Base-by-base conservation (phyloP, 441 rosid species). In the Arabidopsis lyrata region DNA sequence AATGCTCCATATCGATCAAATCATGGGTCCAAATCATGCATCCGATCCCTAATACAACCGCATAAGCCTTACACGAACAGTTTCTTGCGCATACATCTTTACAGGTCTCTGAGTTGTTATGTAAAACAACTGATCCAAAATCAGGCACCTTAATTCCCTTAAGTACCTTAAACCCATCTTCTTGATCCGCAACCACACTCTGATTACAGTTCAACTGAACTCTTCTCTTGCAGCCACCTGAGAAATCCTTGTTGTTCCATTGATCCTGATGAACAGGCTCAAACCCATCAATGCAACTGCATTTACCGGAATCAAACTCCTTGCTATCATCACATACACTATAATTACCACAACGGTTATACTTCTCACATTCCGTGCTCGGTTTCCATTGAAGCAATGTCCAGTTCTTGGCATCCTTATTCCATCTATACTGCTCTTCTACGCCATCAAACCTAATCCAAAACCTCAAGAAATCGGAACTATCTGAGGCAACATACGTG, bases 331-430 rank as follows among this genome's bases (percentile, higher is more conserved):
- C 77, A 59, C 99, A 94, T 10, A 84, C 48, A 5, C 91, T 92
- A 72, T 86, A 85, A 74, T 85, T 52, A 53, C 99, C 99, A 65
- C 99, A 95, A 41, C 60, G 76, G 35, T 90, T 89, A 62, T 94
- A 94, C 10, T 24, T 4, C 29, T 87, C 96, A 38, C 99, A 92
- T 13, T 80, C 82, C 54, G 63, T 75, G 11, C 8, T 41, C 4
- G 93, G 95, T 75, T 85, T 82, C 10, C 3, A 0, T 57, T 84
- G 90, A 62, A 83, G 8, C 60, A 73, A 18, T 13, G 56, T 76
- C 98, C 98, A 94, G 9, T 54, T 75, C 20, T 48, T 82, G n/a
- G 29, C 10, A 16, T 48, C 62, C 18, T 31, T 77, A 36, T 86
- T 71, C 97, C 93, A 92, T 69, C 63, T 60, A 2, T 80, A 67